Evolutionary conservation across 208 protist genomes (phyloP).

Genomic region (Crithidia expoeki): DNA sequence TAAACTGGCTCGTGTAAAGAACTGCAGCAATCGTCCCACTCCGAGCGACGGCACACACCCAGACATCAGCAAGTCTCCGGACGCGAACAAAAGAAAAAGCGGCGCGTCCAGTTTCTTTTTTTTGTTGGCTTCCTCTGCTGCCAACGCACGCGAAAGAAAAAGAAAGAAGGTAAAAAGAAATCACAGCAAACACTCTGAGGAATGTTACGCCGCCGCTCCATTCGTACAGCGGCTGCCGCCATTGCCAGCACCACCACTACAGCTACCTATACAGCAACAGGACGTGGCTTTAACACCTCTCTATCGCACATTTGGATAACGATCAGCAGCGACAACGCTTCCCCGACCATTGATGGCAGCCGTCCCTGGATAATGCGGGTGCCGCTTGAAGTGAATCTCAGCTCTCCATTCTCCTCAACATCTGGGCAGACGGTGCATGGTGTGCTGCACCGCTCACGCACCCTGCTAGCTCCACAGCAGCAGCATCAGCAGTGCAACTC

Average conservation of each 20-base stretch:
- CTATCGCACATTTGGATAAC: slow-evolving; percentile 16
- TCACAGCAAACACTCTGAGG: too few species aligned
- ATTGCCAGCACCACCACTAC: neutral
- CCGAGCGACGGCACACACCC: too few species aligned
- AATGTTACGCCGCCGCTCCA: slow-evolving; percentile 25
- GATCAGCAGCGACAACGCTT: neutral
- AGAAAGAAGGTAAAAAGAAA: neutral
- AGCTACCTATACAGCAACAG: neutral
- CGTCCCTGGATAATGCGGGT: slow-evolving; percentile 19
- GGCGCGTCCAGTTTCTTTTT: too few species aligned
- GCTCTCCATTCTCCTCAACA: neutral
- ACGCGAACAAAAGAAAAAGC: too few species aligned
- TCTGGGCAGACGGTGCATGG: neutral
- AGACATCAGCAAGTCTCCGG: too few species aligned
- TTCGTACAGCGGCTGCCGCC: slow-evolving; percentile 12
- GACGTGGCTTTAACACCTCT: neutral
- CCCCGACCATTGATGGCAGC: neutral
- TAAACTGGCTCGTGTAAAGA: too few species aligned
- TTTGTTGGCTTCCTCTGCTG: too few species aligned
- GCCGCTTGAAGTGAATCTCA: slow-evolving; percentile 8
- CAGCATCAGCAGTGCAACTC: neutral
- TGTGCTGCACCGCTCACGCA: slow-evolving; percentile 15
- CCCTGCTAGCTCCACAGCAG: slow-evolving; percentile 10
- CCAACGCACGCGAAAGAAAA: too few species aligned
- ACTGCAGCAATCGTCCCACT: too few species aligned